Conservation (phyloP, 2,329 filamentous ascomycete species). For the Alternaria solani region DNA sequence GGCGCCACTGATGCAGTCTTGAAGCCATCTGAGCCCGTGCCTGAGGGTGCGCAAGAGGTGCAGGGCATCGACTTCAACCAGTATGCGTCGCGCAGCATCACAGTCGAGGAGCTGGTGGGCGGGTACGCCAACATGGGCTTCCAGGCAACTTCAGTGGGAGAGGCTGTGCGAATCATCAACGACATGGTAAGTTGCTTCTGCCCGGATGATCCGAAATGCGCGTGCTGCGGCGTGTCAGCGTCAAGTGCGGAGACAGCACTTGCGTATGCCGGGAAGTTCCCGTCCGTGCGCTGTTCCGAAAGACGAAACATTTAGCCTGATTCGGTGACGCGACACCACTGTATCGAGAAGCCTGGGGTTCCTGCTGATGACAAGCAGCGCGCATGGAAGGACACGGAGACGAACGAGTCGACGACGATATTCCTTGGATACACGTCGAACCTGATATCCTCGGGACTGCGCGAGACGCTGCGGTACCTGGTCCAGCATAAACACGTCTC, state of each 20-base stretch:
- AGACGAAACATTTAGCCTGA: constrained; percentile 44
- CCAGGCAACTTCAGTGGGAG: constrained; percentile 80
- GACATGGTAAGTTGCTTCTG: constrained; percentile 74
- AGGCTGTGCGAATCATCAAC: constrained; percentile 91
- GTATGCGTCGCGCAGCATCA: constrained; percentile 76
- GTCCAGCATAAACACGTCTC: constrained; percentile 93
- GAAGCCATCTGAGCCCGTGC: constrained; percentile 82
- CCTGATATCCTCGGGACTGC: constrained; percentile 92
- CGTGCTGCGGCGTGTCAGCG: constrained; percentile 19
- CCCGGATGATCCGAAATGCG: constrained; percentile 17
- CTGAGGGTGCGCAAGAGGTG: constrained; percentile 79
- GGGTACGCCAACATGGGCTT: constrained; percentile 89
- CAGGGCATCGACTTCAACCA: constrained; percentile 92
- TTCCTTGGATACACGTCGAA: constrained; percentile 98
- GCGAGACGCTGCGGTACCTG: constrained; percentile 89
- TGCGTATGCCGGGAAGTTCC: constrained; percentile 21
- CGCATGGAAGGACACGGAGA: constrained; percentile 81
- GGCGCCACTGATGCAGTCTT: constrained; percentile 78
- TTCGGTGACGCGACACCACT: constrained; percentile 36
- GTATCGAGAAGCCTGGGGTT: constrained; percentile 32
- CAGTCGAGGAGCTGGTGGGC: constrained; percentile 81
- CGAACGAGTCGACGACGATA: constrained; percentile 82
- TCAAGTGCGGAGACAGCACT: constrained; percentile 31
- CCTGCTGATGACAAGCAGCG: constrained; percentile 61
- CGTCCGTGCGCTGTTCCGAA: constrained; percentile 34